Evolutionary conservation across 2,329 filamentous ascomycete genomes (phyloP), one percentile per base, ranked within the genome.

Genomic region (Cladophialophora psammophila): DNA sequence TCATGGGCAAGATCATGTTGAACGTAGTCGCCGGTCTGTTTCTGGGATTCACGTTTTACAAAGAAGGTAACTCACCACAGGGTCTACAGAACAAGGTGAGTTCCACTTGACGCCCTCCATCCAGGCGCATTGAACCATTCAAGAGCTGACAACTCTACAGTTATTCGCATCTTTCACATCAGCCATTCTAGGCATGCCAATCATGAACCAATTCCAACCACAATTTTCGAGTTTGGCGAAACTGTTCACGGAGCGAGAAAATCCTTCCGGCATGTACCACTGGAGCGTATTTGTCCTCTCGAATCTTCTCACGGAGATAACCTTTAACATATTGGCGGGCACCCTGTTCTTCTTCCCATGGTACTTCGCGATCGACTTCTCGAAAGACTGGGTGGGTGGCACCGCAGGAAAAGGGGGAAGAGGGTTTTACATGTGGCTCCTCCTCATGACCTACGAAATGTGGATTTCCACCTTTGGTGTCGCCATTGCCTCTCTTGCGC

Each of bases 71-170:
- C 75, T 84, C 81, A 0, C 81, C 90, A 55, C 80, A 83, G 8
- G 88, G 91, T 71, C 86, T 92, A 82, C 90, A 93, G 73, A 87
- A 90, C 76, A 85, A 89, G 67, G 87, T 92, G 81, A 93, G 93
- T 79, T 89, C 89, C 0, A 79, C 81, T 58, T 40, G 38, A 40
- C 4, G 38, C 13, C 10, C 13, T 40, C 38, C 38, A 40, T 40
- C 8, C 4, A 15, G 4, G 2, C 38, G 9, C 7, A 10, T 13
- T 9, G 38, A 13, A 5, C 38, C 38, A 13, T 40, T 40, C 38
- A 13, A 40, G 38, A 2, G 38, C 10, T 40, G 38, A 40, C 38
- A 40, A 40, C 91, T 52, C 10, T 52, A 6, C 31, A 52, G 48
- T 91, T 76, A 76, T 90, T n/a, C 96, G 38, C n/a, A 31, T 13